Evolutionary conservation across 73 alveolate genomes (phyloP).

Genomic region (Tetrahymena elliotti): DNA sequence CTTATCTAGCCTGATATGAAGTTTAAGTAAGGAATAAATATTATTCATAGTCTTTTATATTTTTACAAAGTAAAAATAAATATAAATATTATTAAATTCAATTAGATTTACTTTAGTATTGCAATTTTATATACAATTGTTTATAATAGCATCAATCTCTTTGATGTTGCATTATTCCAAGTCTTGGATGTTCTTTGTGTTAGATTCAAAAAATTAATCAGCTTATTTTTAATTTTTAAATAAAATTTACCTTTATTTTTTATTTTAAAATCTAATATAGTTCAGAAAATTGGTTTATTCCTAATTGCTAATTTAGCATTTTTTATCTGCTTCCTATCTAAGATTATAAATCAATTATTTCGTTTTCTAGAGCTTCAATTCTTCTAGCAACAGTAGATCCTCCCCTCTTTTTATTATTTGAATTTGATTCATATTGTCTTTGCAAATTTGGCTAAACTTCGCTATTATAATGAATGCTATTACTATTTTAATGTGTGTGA

Average conservation of each 20-base stretch:
- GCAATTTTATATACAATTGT: neutral
- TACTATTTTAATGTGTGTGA: no score
- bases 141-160: neutral
- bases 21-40: neutral
- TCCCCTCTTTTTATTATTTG: neutral
- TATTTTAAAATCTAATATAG: neutral
- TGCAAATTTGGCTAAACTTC: neutral
- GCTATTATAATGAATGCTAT: no score
- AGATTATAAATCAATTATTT: neutral
- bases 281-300: neutral
- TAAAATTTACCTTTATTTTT: neutral
- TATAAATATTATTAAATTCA: neutral
- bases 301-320: neutral
- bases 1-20: neutral
- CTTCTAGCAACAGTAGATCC: neutral
- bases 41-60: neutral
- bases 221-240: no score
- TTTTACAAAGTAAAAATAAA: neutral
- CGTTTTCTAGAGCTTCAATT: neutral
- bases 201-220: no score
- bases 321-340: neutral
- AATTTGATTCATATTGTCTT: neutral
- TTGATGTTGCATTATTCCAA: neutral
- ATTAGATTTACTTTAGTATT: neutral
- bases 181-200: neutral